phyloP scores from a whole-genome alignment of 1,284 basidiomycete species.

The Microbotryomycetes sp. region DNA sequence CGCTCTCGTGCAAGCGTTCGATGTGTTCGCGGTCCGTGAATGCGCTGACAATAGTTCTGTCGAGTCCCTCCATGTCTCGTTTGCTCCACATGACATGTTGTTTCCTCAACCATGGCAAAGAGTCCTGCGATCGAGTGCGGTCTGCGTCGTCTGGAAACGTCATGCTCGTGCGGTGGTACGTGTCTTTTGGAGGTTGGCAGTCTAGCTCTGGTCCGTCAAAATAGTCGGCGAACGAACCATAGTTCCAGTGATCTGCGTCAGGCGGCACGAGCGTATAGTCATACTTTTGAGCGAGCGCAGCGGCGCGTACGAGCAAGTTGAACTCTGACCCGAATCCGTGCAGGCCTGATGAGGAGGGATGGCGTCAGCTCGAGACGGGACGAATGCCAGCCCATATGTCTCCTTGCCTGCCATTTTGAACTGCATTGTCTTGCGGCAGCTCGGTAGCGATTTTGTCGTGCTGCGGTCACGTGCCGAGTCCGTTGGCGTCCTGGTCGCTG shows the following conservation, averaged over 20 bases:
- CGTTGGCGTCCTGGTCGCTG: no score
- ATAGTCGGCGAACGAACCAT: conserved; percentile 26
- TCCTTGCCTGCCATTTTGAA: neutral
- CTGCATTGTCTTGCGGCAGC: neutral
- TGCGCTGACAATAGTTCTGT: conserved; percentile 18
- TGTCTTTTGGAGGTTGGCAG: neutral
- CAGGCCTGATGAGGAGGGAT: conserved; percentile 16
- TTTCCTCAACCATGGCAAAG: conserved; percentile 12
- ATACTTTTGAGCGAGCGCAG: conserved; percentile 25
- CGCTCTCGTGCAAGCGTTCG: conserved; percentile 15
- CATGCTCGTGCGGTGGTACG: neutral
- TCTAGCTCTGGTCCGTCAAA: neutral
- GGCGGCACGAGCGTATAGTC: conserved; percentile 25
- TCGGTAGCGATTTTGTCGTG: no score
- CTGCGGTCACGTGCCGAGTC: no score
- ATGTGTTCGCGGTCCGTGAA: conserved; percentile 8
- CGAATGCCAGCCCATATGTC: no score
- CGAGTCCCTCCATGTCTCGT: conserved; percentile 32
- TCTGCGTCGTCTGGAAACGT: neutral
- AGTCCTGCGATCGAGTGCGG: neutral
- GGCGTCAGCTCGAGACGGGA: no score
- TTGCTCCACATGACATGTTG: conserved; percentile 26
- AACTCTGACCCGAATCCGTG: conserved; percentile 34
- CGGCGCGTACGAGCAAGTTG: conserved; percentile 26
- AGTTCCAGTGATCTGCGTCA: conserved; percentile 31